Conservation (phyloP, 257 asterid genomes). For the Solanum arcanum region DNA sequence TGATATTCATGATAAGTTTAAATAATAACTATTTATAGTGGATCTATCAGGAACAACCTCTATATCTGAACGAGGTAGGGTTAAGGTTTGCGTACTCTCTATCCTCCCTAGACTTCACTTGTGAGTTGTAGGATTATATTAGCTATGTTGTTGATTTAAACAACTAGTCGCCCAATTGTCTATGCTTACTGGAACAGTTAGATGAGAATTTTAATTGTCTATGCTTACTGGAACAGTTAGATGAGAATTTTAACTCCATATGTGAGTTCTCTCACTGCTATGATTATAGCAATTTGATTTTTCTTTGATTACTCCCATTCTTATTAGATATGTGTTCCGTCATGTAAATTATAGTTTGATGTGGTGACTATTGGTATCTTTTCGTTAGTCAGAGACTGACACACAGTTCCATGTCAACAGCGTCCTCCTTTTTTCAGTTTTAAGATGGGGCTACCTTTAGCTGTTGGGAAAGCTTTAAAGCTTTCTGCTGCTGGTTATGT, state of each 20-base stretch:
- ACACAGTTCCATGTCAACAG: conserved; percentile 33
- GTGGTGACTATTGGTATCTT: neutral
- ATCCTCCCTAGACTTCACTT: neutral
- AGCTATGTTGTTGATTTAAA: neutral
- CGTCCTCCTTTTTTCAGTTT: conserved; percentile 89
- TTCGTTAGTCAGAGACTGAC: neutral
- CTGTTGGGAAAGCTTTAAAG: conserved; percentile 48
- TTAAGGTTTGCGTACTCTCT: neutral
- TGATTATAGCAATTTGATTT: neutral
- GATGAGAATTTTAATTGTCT: neutral
- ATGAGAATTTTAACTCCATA: neutral
- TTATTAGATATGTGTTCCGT: neutral
- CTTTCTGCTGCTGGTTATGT: conserved; percentile 49
- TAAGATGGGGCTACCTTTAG: conserved; percentile 72
- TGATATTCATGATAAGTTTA: neutral
- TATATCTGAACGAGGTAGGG: neutral
- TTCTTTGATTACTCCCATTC: neutral
- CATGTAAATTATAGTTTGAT: neutral
- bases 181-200: neutral
- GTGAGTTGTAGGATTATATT: neutral
- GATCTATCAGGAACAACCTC: neutral
- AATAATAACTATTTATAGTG: neutral
- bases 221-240: neutral
- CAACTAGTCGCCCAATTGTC: neutral
- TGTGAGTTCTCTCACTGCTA: neutral